These are phyloP conservation scores for Murraya koenigii DNA, from an alignment of 345 rosid genomes.

Conservation along the genomic window DNA sequence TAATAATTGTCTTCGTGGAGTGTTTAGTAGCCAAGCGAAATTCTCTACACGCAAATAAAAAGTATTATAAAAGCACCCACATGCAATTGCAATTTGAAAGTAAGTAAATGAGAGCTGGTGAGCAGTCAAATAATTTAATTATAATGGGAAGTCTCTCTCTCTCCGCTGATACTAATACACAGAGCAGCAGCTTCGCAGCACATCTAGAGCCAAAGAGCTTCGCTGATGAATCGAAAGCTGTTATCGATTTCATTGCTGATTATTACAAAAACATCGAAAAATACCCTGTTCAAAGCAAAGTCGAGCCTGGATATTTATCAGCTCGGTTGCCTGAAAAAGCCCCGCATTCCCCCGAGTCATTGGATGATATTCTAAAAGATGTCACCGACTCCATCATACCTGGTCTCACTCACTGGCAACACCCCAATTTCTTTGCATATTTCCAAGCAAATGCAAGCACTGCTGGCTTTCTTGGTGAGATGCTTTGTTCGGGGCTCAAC, in stretches of 20 bases:
- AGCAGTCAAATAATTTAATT: too few relatives aligned
- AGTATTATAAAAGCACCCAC: too few relatives aligned
- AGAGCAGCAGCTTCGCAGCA: not conserved
- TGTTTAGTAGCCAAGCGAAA: too few relatives aligned
- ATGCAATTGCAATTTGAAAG: too few relatives aligned
- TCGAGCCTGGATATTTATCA: conserved; percentile 25
- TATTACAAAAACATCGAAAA: conserved; percentile 26
- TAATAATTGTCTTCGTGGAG: too few relatives aligned
- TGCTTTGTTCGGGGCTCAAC: conserved; percentile 24
- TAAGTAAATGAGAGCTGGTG: too few relatives aligned
- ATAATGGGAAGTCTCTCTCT: not conserved
- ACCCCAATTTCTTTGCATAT: conserved; percentile 31
- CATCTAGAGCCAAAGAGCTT: not conserved
- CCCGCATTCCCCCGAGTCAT: too few relatives aligned
- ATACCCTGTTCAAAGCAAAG: conserved; percentile 30
- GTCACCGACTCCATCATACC: conserved; percentile 14
- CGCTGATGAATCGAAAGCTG: conserved; percentile 11
- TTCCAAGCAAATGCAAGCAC: conserved; percentile 23
- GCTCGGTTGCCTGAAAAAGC: conserved; percentile 4
- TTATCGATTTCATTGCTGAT: conserved; percentile 20
- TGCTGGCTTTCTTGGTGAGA: conserved; percentile 30
- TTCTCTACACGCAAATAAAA: too few relatives aligned
- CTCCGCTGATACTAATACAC: not conserved
- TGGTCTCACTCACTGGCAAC: conserved; percentile 36
- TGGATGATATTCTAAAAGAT: conserved; percentile 24